Base-by-base conservation (phyloP, 257 asterid species). In the Plantago major region DNA sequence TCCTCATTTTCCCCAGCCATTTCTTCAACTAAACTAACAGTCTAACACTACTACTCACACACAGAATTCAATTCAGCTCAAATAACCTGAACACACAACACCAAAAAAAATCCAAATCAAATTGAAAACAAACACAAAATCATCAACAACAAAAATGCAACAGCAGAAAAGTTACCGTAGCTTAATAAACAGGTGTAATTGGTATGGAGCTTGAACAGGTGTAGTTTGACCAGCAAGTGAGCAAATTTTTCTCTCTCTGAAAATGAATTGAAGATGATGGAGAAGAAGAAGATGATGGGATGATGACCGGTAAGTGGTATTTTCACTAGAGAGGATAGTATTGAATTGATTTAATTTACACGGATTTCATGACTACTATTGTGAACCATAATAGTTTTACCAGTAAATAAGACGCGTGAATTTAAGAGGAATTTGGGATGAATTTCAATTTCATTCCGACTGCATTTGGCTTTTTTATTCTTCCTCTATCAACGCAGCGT, bases 401-500 rank as follows among this genome's bases (percentile, higher is more conserved):
- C 63, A 42, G 71, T 51, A 33, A 33, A 33, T 33, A 55, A 74
- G 74, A 84, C 91, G 91, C 82, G 88, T 79, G 80, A 78, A 53
- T 53, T 81, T 76, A 65, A 49, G 18, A 45, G 66, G 72, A 53
- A 73, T 79, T 76, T 73, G 73, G 67, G 45, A 59, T 40, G 74
- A 58, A 81, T 85, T 85, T 90, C 82, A 62, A 83, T 85, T 87
- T 80, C 90, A 90, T 90, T 90, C 89, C 96, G 96, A 83, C 88
- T 76, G 58, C 79, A 76, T 83, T 79, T 83, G 55, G 44, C 40
- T 62, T 65, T 46, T 57, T 69, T 57, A 47, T 15, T 51, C 62
- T 44, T 48, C 85, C 90, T 64, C 76, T 63, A 83, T 88, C 94
- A 86, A 77, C 90, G 94, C 94, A 82, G 74, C 76, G 60, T 78